phyloP scores from a whole-genome alignment of 2,329 filamentous ascomycete genomes.

The Phialophora macrospora region DNA sequence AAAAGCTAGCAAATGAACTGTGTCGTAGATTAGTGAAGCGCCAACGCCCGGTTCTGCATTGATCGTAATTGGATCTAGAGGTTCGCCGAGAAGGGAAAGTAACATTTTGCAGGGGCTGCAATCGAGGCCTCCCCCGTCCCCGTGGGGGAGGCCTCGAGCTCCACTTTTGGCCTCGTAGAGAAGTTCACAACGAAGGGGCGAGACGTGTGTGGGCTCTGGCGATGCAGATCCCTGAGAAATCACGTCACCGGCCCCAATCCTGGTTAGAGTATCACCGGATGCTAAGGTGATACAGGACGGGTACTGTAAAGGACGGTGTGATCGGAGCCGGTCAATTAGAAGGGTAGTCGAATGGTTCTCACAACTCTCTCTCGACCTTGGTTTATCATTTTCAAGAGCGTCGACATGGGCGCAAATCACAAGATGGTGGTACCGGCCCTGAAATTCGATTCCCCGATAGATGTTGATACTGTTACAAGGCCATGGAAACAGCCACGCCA shows the following conservation, averaged over 20 bases:
- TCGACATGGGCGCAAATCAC: background rate
- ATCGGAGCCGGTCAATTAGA: too few relatives aligned
- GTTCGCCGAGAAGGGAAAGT: background rate
- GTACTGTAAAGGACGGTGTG: background rate
- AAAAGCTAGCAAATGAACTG: too few relatives aligned
- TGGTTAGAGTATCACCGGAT: background rate
- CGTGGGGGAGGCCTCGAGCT: background rate
- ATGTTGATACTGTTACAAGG: slow-evolving; percentile 20
- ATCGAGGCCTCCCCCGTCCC: background rate
- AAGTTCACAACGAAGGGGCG: slow-evolving; percentile 12
- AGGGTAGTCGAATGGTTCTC: background rate
- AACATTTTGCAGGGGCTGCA: slow-evolving; percentile 1
- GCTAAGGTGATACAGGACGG: background rate
- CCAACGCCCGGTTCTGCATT: background rate
- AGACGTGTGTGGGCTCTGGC: background rate
- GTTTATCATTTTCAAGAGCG: slow-evolving; percentile 5
- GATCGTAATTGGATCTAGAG: slow-evolving; percentile 8
- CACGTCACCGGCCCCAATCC: background rate
- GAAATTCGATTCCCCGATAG: slow-evolving; percentile 17
- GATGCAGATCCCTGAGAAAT: slow-evolving; percentile 1
- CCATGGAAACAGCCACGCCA: slow-evolving; percentile 41
- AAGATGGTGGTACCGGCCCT: slow-evolving; percentile 14
- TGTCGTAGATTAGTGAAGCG: too few relatives aligned
- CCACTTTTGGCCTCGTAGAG: slow-evolving; percentile 15
- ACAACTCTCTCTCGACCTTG: slow-evolving; percentile 6